Evolutionary conservation across 805 yeast genomes (phyloP).

Genomic region (Wickerhamomyces xylosicus): DNA sequence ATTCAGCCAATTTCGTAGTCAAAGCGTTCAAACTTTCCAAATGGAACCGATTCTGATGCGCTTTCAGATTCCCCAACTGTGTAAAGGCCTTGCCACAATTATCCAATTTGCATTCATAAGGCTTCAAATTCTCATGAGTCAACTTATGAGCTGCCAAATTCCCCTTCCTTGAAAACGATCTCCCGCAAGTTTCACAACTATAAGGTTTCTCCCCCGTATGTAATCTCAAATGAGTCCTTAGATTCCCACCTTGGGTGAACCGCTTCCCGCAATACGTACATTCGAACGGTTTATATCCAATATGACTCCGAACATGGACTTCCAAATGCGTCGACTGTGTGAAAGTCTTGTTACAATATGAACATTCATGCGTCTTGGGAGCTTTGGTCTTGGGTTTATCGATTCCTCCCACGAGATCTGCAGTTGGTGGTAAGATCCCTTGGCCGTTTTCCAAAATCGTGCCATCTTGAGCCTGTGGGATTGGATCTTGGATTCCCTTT

Average conservation of each 20-base stretch:
- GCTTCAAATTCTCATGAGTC: conserved; percentile 73
- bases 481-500: conserved; percentile 57
- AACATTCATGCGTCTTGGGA: conserved; percentile 56
- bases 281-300: conserved; percentile 76
- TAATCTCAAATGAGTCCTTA: conserved; percentile 73
- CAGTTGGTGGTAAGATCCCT: conserved; percentile 45
- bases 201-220: conserved; percentile 94
- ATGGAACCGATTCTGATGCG: conserved; percentile 90
- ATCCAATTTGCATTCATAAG: conserved; percentile 72
- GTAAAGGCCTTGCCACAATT: conserved; percentile 78
- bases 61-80: conserved; percentile 86
- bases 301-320: conserved; percentile 80
- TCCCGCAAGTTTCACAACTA: conserved; percentile 64
- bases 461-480: conserved; percentile 61
- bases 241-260: conserved; percentile 85
- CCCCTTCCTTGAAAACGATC: conserved; percentile 82
- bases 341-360: conserved; percentile 69
- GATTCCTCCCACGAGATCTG: conserved; percentile 70
- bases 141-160: conserved; percentile 80
- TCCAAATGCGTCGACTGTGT: conserved; percentile 88
- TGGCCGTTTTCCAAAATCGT: conserved; percentile 44
- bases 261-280: conserved; percentile 72
- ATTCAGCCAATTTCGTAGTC: conserved; percentile 57
- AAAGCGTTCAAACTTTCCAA: conserved; percentile 55
- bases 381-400: conserved; percentile 43